Evolutionary conservation across 495 filamentous ascomycete species (phyloP).

Genomic region (Wilcoxina mikolae): DNA sequence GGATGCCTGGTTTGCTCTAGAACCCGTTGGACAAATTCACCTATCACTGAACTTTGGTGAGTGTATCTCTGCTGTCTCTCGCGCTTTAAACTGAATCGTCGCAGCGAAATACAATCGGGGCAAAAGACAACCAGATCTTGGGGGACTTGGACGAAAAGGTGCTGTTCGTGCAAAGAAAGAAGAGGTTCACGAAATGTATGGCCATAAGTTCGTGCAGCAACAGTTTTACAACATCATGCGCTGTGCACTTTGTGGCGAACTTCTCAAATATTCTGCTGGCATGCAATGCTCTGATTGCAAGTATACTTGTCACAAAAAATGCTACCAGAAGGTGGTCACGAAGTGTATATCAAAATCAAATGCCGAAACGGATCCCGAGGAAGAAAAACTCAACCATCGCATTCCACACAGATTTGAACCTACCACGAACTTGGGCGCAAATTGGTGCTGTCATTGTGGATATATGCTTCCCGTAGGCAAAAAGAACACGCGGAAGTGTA

Average conservation of each 20-base stretch:
- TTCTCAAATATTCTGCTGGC: constrained; percentile 93
- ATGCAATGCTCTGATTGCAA: constrained; percentile 99
- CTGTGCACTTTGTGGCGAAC: constrained; percentile 93
- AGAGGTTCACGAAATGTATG: constrained; percentile 92
- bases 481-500: constrained; percentile 83
- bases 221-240: constrained; percentile 99
- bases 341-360: constrained; percentile 99
- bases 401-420: constrained; percentile 93
- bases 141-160: constrained; percentile 86
- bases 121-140: constrained; percentile 62
- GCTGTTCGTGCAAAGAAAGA: constrained; percentile 95
- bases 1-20: constrained; percentile 92
- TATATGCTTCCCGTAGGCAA: constrained; percentile 94
- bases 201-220: constrained; percentile 93
- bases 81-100: constrained; percentile 30
- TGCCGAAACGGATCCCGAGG: constrained; percentile 91
- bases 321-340: constrained; percentile 92
- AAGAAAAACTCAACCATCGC: constrained; percentile 98
- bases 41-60: constrained; percentile 78
- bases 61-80: constrained; percentile 29
- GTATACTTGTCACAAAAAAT: constrained; percentile 96
- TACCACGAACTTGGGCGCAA: constrained; percentile 91
- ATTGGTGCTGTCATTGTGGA: constrained; percentile 99
- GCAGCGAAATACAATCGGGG: constrained; percentile 54
- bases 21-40: constrained; percentile 80